Conservation (phyloP, 495 filamentous ascomycete genomes). For the Pyronema domesticum region DNA sequence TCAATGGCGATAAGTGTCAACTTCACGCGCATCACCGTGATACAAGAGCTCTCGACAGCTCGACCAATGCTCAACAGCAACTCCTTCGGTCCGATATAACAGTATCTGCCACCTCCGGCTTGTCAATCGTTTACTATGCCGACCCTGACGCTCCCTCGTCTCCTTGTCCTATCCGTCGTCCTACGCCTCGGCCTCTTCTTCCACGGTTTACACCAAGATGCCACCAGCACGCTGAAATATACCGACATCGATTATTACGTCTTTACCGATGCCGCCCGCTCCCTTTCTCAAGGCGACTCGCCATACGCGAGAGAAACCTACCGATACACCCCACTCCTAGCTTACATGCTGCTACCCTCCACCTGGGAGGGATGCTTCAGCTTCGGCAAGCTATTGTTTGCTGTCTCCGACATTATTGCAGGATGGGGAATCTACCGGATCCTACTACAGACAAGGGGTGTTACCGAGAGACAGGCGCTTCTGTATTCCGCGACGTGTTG, state of each 20-base stretch:
- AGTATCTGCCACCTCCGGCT: background rate
- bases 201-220: constrained; percentile 84
- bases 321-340: constrained; percentile 83
- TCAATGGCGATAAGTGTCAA: background rate
- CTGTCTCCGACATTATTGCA: constrained; percentile 60
- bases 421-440: constrained; percentile 69
- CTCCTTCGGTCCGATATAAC: background rate
- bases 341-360: constrained; percentile 77
- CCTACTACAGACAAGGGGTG: constrained; percentile 31
- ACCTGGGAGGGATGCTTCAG: constrained; percentile 52
- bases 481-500: constrained; percentile 61
- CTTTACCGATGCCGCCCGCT: constrained; percentile 90
- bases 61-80: background rate
- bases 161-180: constrained; percentile 50
- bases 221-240: constrained; percentile 78
- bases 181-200: constrained; percentile 55
- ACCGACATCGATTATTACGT: constrained; percentile 98
- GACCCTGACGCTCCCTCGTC: constrained; percentile 27
- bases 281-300: constrained; percentile 36
- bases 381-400: constrained; percentile 79
- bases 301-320: constrained; percentile 88
- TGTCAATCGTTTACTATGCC: background rate
- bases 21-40: background rate
- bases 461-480: constrained; percentile 38
- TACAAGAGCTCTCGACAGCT: background rate